Evolutionary conservation across 495 filamentous ascomycete species (phyloP), one percentile per base, ranked within the genome.

Genomic region (Neurospora intermedia): DNA sequence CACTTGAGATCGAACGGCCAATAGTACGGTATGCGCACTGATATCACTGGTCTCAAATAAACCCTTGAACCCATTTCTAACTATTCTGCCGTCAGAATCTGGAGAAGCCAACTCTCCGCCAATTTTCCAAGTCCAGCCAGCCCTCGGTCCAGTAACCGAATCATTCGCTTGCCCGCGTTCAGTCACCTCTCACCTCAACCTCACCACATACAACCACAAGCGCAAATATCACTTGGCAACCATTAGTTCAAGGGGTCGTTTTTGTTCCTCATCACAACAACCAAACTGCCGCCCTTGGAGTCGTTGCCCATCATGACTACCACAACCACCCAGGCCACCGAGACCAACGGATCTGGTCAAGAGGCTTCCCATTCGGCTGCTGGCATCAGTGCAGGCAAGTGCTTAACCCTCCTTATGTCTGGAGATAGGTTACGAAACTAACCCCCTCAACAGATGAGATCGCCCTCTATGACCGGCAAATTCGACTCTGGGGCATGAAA

Each of bases 401-500:
- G 48, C n/a, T 35, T 18, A 41, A 38, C 8, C 43, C 39, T 23
- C 35, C 39, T 23, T 54, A 31, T 7, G 9, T 27, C 15, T 8
- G 4, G 23, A 10, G 27, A 40, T 27, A 15, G 3, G 8, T 72
- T 42, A 48, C 20, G 20, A 7, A 13, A 40, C 73, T 75, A 48
- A 76, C 70, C 15, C 48, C 7, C 20, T 27, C 18, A 16, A 38
- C 75, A 96, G 96, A 97, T 83, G 96, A 99, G 78, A 97, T 98
- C 78, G 96, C 96, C 45, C 89, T 99, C 31, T 99, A 99, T 82
- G 96, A 99, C 82, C 91, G 96, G 27, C 96, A 99, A 81, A 97
- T 98, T 78, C 92, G 96, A n/a, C 89, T 99, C 40, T 99, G 96
- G 96, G 96, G 96, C 70, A 91, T 98, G 73, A 89, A 97, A 79